These are phyloP conservation scores for Hygrocybe coccinea DNA, from an alignment of 768 basidiomycete genomes.

Conservation along the genomic window DNA sequence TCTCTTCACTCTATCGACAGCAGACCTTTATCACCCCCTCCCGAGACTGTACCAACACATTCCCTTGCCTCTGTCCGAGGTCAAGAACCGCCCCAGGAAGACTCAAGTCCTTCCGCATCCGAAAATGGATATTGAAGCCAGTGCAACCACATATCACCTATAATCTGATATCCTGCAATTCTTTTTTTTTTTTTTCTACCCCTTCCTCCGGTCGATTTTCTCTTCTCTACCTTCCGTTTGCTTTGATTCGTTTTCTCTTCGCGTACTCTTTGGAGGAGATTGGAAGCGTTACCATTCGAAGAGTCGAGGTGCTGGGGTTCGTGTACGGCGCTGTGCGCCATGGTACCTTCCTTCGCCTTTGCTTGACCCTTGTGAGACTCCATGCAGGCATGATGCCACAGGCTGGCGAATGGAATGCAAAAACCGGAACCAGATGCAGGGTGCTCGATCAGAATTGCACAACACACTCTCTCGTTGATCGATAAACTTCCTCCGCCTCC, in stretches of 20 bases:
- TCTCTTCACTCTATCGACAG: constrained; percentile 34
- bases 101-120: constrained; percentile 52
- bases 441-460: constrained; percentile 25
- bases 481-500: constrained; percentile 35
- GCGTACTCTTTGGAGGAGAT: constrained; percentile 26
- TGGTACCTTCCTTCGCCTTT: constrained; percentile 5
- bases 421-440: constrained; percentile 16
- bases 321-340: constrained; percentile 24
- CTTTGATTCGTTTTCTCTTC: constrained; percentile 9
- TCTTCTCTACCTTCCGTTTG: constrained; percentile 32
- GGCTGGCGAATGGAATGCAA: constrained; percentile 18
- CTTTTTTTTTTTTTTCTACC: constrained; percentile 13
- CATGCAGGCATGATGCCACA: constrained; percentile 27
- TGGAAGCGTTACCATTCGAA: constrained; percentile 24
- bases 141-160: constrained; percentile 12
- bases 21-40: constrained; percentile 61
- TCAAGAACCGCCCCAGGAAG: constrained; percentile 59
- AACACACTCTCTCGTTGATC: constrained; percentile 44
- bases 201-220: constrained; percentile 17
- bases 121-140: constrained; percentile 42
- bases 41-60: constrained; percentile 45
- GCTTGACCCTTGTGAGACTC: constrained; percentile 10
- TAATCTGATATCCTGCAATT: constrained; percentile 5
- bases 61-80: constrained; percentile 53
- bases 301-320: constrained; percentile 18